Conservation (phyloP, 768 basidiomycete genomes). For the Pisolithus microcarpus region DNA sequence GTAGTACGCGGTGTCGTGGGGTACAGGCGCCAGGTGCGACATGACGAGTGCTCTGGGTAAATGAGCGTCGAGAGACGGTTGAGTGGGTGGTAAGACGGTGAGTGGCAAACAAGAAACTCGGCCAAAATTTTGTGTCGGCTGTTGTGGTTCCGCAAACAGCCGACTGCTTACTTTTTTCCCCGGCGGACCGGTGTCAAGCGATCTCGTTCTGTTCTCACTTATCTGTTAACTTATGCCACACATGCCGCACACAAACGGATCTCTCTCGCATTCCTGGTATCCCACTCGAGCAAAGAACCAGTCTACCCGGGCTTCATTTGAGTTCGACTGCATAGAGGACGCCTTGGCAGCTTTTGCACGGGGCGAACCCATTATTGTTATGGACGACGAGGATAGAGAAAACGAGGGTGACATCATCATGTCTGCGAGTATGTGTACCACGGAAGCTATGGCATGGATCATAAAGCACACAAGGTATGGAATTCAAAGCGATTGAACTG, state of each 20-base stretch:
- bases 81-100: conserved; percentile 23
- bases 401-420: conserved; percentile 97
- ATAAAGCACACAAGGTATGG: conserved; percentile 89
- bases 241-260: neutral
- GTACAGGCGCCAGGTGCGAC: conserved; percentile 53
- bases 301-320: conserved; percentile 33
- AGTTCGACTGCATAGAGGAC: conserved; percentile 76
- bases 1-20: conserved; percentile 72
- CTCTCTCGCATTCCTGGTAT: conserved; percentile 9
- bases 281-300: conserved; percentile 16
- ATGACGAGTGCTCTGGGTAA: conserved; percentile 34
- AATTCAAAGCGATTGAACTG: neutral
- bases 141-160: conserved; percentile 7
- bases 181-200: neutral
- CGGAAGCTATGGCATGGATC: conserved; percentile 99
- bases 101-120: conserved; percentile 9
- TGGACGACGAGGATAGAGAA: conserved; percentile 94
- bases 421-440: conserved; percentile 75
- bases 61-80: conserved; percentile 19
- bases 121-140: conserved; percentile 1
- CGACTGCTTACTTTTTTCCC: neutral
- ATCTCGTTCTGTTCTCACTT: neutral
- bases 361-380: conserved; percentile 92
- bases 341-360: conserved; percentile 67
- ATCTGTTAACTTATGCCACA: no score